phyloP scores from a whole-genome alignment of 202 grass and related monocot genomes.

The Elaeis oleifera region DNA sequence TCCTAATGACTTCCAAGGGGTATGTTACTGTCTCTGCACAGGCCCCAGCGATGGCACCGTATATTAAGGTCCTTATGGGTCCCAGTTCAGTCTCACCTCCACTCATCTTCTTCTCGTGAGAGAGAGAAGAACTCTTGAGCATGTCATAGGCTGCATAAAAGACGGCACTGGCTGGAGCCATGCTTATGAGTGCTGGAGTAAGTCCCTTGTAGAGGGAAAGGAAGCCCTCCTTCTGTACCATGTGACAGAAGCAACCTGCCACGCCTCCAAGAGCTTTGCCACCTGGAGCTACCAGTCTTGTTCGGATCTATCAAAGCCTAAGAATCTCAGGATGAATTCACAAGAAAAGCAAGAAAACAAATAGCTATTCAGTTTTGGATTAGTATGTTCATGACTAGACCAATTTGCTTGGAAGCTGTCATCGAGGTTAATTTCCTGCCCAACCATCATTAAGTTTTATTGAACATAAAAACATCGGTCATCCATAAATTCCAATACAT shows the following conservation, averaged over 20 bases:
- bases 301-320: conserved; percentile 15
- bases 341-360: conserved; percentile 14
- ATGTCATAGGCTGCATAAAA: conserved; percentile 21
- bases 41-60: conserved; percentile 19
- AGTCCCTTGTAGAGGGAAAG: conserved; percentile 25
- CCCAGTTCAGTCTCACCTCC: conserved; percentile 4
- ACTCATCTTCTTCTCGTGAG: background rate
- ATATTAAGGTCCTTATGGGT: background rate
- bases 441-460: too few species aligned
- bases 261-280: conserved; percentile 17
- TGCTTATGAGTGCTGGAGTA: conserved; percentile 16
- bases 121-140: conserved; percentile 16
- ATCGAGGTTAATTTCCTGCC: too few species aligned
- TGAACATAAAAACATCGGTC: too few species aligned
- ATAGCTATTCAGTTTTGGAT: background rate
- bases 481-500: too few species aligned
- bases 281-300: conserved; percentile 15
- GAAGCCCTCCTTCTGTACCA: conserved; percentile 23
- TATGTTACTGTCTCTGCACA: conserved; percentile 19
- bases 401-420: background rate
- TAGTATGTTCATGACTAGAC: background rate
- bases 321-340: conserved; percentile 19
- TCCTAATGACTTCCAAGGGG: conserved; percentile 19
- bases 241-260: conserved; percentile 9
- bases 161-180: conserved; percentile 21